Evolutionary conservation across 257 asterid genomes (phyloP).

Genomic region (Oldenlandia corymbosa): DNA sequence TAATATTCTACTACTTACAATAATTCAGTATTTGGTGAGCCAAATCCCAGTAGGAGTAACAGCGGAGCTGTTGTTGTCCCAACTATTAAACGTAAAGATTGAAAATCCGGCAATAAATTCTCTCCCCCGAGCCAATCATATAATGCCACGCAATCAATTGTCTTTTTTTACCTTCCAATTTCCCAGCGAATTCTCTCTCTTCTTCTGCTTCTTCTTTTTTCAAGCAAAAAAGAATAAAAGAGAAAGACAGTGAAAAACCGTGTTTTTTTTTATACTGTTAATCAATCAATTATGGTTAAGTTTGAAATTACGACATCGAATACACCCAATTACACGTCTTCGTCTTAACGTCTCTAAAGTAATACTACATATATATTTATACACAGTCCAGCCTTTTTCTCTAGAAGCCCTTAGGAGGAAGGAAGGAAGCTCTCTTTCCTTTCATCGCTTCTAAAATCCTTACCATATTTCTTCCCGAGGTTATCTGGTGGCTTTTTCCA

Average conservation of each 20-base stretch:
- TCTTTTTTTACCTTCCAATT: too few relatives aligned
- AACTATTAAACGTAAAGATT: too few relatives aligned
- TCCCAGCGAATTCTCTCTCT: too few relatives aligned
- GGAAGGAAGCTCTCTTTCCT: constrained; percentile 15
- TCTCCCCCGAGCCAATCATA: background rate
- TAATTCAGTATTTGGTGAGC: background rate
- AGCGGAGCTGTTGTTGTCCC: too few relatives aligned
- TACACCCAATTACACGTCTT: background rate
- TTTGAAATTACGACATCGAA: background rate
- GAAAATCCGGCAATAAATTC: background rate
- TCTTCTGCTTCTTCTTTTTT: too few relatives aligned
- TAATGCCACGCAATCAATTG: too few relatives aligned
- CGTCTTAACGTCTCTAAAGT: background rate
- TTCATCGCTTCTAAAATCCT: background rate
- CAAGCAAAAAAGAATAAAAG: too few relatives aligned
- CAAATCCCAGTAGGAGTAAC: background rate
- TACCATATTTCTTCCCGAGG: background rate
- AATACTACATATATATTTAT: background rate
- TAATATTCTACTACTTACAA: background rate
- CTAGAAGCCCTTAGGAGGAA: background rate
- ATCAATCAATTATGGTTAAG: too few relatives aligned
- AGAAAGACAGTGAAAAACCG: background rate
- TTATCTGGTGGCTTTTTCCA: background rate
- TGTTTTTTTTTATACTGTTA: too few relatives aligned
- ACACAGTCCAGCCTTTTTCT: constrained; percentile 7